Base-by-base conservation (phyloP, 331 rosid genomes). In the Rosa hybrid region DNA sequence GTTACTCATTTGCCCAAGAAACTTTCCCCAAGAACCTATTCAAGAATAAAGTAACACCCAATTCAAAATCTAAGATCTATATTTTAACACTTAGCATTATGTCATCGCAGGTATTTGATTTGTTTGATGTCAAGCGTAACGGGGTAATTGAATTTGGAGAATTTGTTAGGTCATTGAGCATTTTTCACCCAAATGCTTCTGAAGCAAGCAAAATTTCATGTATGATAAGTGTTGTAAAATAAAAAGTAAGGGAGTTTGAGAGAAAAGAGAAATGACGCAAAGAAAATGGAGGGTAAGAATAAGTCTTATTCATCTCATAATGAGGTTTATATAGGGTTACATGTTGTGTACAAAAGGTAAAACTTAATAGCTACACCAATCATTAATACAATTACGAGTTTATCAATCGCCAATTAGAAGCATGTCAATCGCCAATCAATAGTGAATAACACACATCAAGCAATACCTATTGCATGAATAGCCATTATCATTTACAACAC, bases 61-160 rank as follows among this genome's bases (percentile, higher is more conserved):
- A 23, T 56, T 10, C 23, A 3, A 49, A 13, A 5, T 75, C 27
- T 44, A 11, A 44, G 54, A n/a, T 14, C 7, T 25, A 4, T 27
- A 27, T 42, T 16, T 42, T 60, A 44, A 44, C 67, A 50, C 44
- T 56, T 20, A 69, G 17, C 46, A 67, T 56, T 42, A 56, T 71
- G 11, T 46, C 65, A 38, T 69, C 74, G 82, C 90, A 94, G 97
- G 88, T 94, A 17, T 94, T 94, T 73, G 90, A 87, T 74, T 79
- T 91, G 84, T 94, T 94, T 85, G 97, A 91, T 82, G n/a, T 82
- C 27, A 90, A 94, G 90, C 81, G 2, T 10, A 84, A 90, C 20
- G 94, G 97, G 76, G 86, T 84, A 10, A 92, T 94, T 68, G 94
- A 79, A 42, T 94, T 92, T 46, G 97, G 83, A 18, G 96, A 94